Percentiles rank a stretch among this genome's conserved stretches.
Evolutionary conservation across 371 early-diverging fungal genomes (phyloP).

Genomic region (Lichtheimia hyalospora): DNA sequence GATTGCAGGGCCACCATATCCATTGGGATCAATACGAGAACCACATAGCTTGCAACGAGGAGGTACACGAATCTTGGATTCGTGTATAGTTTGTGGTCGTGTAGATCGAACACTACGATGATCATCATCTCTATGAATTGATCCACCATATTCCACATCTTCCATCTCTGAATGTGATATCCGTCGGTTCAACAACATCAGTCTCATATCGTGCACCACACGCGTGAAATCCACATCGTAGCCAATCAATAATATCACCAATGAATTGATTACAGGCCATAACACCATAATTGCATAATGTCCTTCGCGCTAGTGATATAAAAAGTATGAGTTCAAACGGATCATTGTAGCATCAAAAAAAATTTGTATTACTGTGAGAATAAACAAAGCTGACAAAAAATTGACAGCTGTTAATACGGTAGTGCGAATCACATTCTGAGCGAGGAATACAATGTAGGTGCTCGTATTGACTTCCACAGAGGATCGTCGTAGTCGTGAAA

Average conservation of each 20-base stretch:
- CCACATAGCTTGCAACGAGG: too few relatives aligned
- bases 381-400: conserved; percentile 32
- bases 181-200: not conserved
- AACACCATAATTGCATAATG: conserved; percentile 24
- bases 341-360: not conserved
- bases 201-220: not conserved
- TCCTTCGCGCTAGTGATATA: conserved; percentile 3
- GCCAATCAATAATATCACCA: conserved; percentile 36
- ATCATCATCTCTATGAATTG: too few relatives aligned
- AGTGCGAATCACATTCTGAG: conserved; percentile 35
- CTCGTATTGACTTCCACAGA: conserved; percentile 21
- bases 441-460: conserved; percentile 34
- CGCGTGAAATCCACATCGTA: conserved; percentile 42
- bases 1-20: too few relatives aligned
- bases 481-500: conserved; percentile 21
- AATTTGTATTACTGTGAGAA: conserved; percentile 24
- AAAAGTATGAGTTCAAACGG: not conserved
- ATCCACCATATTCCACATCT: too few relatives aligned
- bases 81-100: too few relatives aligned
- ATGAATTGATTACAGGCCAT: conserved; percentile 40
- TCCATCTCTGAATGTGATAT: too few relatives aligned
- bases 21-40: too few relatives aligned
- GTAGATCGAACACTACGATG: too few relatives aligned
- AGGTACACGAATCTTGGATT: too few relatives aligned
- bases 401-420: conserved; percentile 32